Percentiles rank a stretch among this genome's conserved stretches.
Evolutionary conservation across 2,329 filamentous ascomycete species (phyloP).

Genomic region (Tolypocladium nubicola): DNA sequence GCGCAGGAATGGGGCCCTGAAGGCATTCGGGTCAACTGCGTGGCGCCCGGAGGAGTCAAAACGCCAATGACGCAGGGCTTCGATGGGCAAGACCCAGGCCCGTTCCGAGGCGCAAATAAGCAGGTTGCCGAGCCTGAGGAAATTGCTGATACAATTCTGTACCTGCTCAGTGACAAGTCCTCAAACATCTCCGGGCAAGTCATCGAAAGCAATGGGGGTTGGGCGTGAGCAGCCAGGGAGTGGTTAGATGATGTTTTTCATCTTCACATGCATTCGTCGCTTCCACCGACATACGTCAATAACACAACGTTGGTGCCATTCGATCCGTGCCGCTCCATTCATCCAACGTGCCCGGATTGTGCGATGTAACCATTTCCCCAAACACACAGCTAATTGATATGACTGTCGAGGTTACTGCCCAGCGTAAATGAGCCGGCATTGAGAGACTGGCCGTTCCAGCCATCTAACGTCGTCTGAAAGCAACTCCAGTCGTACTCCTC

Average conservation of each 20-base stretch:
- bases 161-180: background rate
- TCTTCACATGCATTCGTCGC: too few species aligned
- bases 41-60: conserved; percentile 52
- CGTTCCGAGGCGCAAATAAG: background rate
- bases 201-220: background rate
- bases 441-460: background rate
- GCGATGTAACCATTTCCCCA: background rate
- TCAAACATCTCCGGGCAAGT: conserved; percentile 1
- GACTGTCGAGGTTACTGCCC: background rate
- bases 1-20: conserved; percentile 7
- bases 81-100: too few species aligned
- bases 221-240: background rate
- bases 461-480: background rate
- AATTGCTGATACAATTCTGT: conserved; percentile 1
- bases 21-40: conserved; percentile 36
- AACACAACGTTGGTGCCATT: too few species aligned
- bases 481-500: background rate
- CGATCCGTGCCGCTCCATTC: background rate
- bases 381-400: background rate
- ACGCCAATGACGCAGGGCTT: conserved; percentile 25
- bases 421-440: background rate
- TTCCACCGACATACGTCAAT: too few species aligned
- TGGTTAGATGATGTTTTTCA: too few species aligned
- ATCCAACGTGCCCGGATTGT: background rate
- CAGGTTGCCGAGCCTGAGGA: background rate